Evolutionary conservation across 2,329 filamentous ascomycete species (phyloP), one percentile per base, ranked within the genome.

Genomic region (Paraconiothyrium sp.): DNA sequence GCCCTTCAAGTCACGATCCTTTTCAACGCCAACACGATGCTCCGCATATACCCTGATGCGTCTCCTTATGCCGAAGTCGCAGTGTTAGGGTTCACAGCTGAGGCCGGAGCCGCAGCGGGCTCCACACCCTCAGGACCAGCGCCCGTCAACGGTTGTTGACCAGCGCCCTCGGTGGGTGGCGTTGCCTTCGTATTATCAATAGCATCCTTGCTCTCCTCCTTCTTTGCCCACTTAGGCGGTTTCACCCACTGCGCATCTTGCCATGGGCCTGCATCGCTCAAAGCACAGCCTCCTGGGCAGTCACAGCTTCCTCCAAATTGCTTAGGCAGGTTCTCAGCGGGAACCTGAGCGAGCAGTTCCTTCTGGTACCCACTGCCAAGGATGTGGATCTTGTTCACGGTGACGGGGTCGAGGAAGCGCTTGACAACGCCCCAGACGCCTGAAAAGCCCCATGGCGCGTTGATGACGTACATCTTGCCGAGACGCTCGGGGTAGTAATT

Each of bases 401-500:
- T 99, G 75, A 99, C 93, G 55, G 95, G 95, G 82, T 99, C 95
- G 73, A 99, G 87, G 88, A 95, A 98, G 69, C 89, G 89, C 86
- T 96, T 97, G 81, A 98, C 88, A 60, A 96, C 86, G 77, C 83
- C 86, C 86, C 95, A 99, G 66, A 93, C 91, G 70, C 87, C 86
- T 64, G 90, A 90, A 86, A 98, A 98, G 30, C 94, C 94, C 94
- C 94, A 98, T 22, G 93, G 93, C 3, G 94, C 92, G 82, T 99
- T 99, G 89, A 99, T 97, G 72, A 99, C 84, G 86, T 97, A 99
- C 77, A 99, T 86, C 82, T 93, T 94, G 75, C 95, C 95, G 62
- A 99, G 86, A 62, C 95, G 92, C 86, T 99, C 95, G 8, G 95
- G 95, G 84, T 99, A 99, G 88, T 98, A 97, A 87, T 98, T 97